Percentiles rank a stretch among this genome's conserved stretches.
phyloP scores from a whole-genome alignment of 768 basidiomycete species.

The Leccinum pellstonianum region DNA sequence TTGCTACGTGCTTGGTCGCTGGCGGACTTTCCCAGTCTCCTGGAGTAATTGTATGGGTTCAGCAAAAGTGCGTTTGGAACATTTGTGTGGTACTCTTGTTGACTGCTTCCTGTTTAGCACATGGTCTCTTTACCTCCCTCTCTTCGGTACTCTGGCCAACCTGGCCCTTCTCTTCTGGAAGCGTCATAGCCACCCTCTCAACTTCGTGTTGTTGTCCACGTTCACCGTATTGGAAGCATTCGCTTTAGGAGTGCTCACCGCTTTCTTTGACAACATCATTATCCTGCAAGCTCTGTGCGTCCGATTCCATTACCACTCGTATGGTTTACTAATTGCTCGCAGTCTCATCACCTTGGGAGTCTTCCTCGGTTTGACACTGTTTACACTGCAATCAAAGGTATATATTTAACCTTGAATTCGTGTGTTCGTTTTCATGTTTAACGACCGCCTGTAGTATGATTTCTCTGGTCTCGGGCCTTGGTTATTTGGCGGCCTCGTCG shows the following conservation, averaged over 20 bases:
- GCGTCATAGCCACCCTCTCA: conserved; percentile 86
- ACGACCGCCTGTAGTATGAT: conserved; percentile 63
- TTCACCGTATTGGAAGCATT: conserved; percentile 93
- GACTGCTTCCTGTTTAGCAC: conserved; percentile 38
- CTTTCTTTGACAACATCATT: conserved; percentile 67
- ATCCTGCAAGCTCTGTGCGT: conserved; percentile 86
- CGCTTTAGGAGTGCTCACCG: conserved; percentile 82
- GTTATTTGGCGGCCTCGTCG: conserved; percentile 82
- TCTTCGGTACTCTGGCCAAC: conserved; percentile 76
- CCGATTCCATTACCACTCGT: neutral
- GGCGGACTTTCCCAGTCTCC: conserved; percentile 65
- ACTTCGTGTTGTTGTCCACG: conserved; percentile 77
- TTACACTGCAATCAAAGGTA: conserved; percentile 93
- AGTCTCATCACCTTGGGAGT: conserved; percentile 88
- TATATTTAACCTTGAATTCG: conserved; percentile 11
- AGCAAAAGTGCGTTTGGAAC: conserved; percentile 52
- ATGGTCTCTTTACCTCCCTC: conserved; percentile 79
- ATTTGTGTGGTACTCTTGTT: conserved; percentile 2
- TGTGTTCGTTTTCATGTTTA: neutral
- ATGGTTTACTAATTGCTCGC: conserved; percentile 14
- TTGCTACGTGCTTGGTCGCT: conserved; percentile 78
- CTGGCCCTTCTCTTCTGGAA: conserved; percentile 88
- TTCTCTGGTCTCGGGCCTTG: conserved; percentile 91
- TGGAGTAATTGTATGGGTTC: conserved; percentile 66
- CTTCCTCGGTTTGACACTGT: conserved; percentile 90